Percentiles rank a stretch among this genome's conserved stretches.
Evolutionary conservation across 202 grass and related monocot species (phyloP).

Genomic region (Panicum hallii): DNA sequence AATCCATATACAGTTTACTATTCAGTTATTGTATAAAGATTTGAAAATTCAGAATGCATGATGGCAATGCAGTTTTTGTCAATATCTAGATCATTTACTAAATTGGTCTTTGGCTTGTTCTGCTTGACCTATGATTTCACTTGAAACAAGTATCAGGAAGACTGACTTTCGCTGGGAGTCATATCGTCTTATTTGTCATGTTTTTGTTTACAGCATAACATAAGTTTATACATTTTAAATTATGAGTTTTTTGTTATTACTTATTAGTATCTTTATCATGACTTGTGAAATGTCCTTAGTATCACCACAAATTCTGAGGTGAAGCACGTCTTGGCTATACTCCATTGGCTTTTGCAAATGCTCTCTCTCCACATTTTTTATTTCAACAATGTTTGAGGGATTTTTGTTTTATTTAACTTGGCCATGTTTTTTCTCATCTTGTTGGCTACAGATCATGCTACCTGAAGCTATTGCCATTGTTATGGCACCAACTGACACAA

Average conservation of each 20-base stretch:
- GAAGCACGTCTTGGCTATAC: background rate
- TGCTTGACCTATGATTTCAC: background rate
- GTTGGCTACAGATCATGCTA: conserved; percentile 81
- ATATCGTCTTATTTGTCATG: background rate
- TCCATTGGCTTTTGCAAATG: conserved; percentile 28
- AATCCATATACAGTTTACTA: conserved; percentile 19
- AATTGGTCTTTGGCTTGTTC: background rate
- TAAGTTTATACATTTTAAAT: background rate
- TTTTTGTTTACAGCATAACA: background rate
- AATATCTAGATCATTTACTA: conserved; percentile 15
- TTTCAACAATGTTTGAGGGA: conserved; percentile 25
- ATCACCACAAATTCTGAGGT: background rate
- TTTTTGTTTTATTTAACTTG: conserved; percentile 26
- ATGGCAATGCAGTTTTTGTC: conserved; percentile 14
- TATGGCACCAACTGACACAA: conserved; percentile 96
- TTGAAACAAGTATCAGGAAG: conserved; percentile 22
- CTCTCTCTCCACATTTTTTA: background rate
- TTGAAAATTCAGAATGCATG: conserved; percentile 5
- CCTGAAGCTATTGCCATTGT: conserved; percentile 99
- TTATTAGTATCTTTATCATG: background rate
- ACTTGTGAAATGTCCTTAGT: conserved; percentile 16
- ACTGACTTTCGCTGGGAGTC: background rate
- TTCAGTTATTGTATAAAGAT: conserved; percentile 10
- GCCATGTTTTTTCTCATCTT: conserved; percentile 19
- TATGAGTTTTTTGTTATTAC: conserved; percentile 18